Conservation (phyloP, 2,329 filamentous ascomycete species). For the Penicillium concentricum region DNA sequence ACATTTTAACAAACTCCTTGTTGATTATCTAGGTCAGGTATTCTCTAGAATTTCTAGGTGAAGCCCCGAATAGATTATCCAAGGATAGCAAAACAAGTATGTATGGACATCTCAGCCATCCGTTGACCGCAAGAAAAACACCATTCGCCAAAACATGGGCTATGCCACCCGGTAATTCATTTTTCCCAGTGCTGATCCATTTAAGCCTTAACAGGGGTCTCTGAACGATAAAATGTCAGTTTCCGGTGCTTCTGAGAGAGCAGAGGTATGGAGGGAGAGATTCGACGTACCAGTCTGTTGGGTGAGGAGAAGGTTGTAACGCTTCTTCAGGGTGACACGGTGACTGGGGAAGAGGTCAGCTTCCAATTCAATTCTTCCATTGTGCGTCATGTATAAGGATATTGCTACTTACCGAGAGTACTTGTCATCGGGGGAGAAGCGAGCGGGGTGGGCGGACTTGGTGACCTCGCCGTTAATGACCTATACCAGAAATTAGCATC, state of each 20-base stretch:
- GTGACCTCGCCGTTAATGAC: slow-evolving; percentile 75
- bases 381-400: too few species aligned
- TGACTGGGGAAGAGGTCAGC: slow-evolving; percentile 56
- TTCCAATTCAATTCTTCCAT: background rate
- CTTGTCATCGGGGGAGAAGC: slow-evolving; percentile 98
- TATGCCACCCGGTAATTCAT: slow-evolving; percentile 27
- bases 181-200: slow-evolving; percentile 18
- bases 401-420: slow-evolving; percentile 66
- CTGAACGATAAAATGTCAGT: slow-evolving; percentile 16
- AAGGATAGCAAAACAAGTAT: slow-evolving; percentile 19
- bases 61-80: slow-evolving; percentile 18
- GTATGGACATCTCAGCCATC: slow-evolving; percentile 26
- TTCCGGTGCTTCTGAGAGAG: background rate
- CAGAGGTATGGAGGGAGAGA: background rate
- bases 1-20: slow-evolving; percentile 8
- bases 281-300: slow-evolving; percentile 61
- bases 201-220: slow-evolving; percentile 36
- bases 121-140: slow-evolving; percentile 35
- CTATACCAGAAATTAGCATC: slow-evolving; percentile 10
- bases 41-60: slow-evolving; percentile 10
- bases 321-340: slow-evolving; percentile 89
- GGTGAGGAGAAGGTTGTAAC: slow-evolving; percentile 83
- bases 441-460: slow-evolving; percentile 91
- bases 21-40: slow-evolving; percentile 17
- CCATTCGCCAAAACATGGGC: slow-evolving; percentile 39